Conservation (phyloP, 305 asterid genomes). For the Fraxinus dipetala region DNA sequence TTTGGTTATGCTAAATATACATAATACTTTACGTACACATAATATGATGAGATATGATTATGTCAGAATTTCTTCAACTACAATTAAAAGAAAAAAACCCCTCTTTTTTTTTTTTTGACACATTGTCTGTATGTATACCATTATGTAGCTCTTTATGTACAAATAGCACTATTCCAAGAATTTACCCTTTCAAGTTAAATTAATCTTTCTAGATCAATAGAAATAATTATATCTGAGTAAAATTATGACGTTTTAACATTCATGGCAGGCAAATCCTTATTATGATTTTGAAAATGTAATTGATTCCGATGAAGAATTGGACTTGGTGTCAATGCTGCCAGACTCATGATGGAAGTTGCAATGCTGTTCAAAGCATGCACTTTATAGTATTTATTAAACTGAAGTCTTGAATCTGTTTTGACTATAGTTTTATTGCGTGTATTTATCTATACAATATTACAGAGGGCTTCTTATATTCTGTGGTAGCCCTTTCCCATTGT, state of each 20-base stretch:
- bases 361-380: constrained; percentile 21
- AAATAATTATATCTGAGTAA: background rate
- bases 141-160: no score
- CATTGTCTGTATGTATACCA: no score
- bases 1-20: no score
- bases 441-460: constrained; percentile 2
- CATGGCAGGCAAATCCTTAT: constrained; percentile 69
- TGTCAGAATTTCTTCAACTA: no score
- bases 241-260: constrained; percentile 9
- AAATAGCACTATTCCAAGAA: no score
- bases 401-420: constrained; percentile 16
- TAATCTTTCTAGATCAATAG: background rate
- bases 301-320: constrained; percentile 92
- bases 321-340: constrained; percentile 71
- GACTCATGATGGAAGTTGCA: constrained; percentile 31
- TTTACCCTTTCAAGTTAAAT: background rate
- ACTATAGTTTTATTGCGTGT: constrained; percentile 7
- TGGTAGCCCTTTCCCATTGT: constrained; percentile 18
- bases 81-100: no score
- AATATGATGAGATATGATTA: no score
- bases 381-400: background rate
- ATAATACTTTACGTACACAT: no score
- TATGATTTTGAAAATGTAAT: constrained; percentile 75
- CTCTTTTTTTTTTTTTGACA: no score
- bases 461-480: constrained; percentile 3